Evolutionary conservation across 441 rosid species (phyloP).

Genomic region (Erysimum cheiri): DNA sequence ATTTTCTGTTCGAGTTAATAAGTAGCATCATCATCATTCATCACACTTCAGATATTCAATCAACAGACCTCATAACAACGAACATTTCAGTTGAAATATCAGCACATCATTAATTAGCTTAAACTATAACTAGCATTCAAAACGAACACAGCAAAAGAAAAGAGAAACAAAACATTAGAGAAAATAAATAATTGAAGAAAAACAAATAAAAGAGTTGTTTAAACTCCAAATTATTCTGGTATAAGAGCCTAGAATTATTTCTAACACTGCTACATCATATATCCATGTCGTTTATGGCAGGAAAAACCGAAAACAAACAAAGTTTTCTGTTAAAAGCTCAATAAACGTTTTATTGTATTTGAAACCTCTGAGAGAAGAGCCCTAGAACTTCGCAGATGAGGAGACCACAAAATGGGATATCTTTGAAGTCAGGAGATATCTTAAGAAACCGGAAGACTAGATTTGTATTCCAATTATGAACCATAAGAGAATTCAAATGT

Average conservation of each 20-base stretch:
- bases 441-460: constrained; percentile 24
- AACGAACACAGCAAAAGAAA: constrained; percentile 29
- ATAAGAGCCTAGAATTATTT: constrained; percentile 12
- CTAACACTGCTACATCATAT: constrained; percentile 24
- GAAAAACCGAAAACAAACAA: background rate
- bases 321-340: background rate
- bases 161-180: constrained; percentile 7
- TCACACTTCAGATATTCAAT: constrained; percentile 27
- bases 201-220: constrained; percentile 3
- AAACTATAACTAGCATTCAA: constrained; percentile 26
- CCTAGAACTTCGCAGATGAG: constrained; percentile 22
- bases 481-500: constrained; percentile 18
- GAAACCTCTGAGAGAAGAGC: constrained; percentile 21
- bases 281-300: constrained; percentile 16
- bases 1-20: constrained; percentile 25
- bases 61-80: constrained; percentile 28
- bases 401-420: constrained; percentile 14
- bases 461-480: constrained; percentile 26
- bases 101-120: constrained; percentile 13
- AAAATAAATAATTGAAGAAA: constrained; percentile 22
- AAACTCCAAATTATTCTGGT: constrained; percentile 3
- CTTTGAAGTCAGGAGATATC: constrained; percentile 1
- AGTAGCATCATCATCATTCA: constrained; percentile 38
- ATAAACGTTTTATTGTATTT: constrained; percentile 11
- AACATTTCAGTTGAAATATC: constrained; percentile 24